Base-by-base conservation (phyloP, 371 early-diverging fungal genomes). In the Chytridium lagenaria region DNA sequence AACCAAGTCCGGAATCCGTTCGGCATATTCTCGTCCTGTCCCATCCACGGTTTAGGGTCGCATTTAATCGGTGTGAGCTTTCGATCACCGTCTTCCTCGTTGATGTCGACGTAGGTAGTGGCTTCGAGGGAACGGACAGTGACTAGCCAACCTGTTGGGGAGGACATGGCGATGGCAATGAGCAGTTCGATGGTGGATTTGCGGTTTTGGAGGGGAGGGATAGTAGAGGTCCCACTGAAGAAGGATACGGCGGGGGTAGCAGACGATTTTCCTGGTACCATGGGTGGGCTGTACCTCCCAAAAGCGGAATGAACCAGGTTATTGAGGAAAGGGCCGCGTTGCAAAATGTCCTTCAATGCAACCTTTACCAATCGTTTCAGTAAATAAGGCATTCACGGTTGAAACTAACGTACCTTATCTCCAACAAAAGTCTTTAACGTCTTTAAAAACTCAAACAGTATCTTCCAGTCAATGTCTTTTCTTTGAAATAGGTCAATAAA, bases 141-240 rank as follows among this genome's bases (percentile, higher is more conserved):
- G 10, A 23, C 63, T 5, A 10, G 36, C 63, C 63, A 61, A 16
- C 63, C 63, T 2, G 2, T 38, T 10, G 33, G 36, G 15, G 63
- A 34, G 19, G 15, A 2, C 3, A 16, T 16, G 15, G 63, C 19
- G 10, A 61, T 3, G 34, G 16, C 7, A 5, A 28, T 23, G 33
- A 61, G 36, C 3, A 61, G 34, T 7, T 61, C 63, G 23, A 61
- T 3, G 63, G 38, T 31, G 36, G 63, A 15, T 34, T 61, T 61
- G 63, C 63, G 63, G 36, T 61, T 36, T 38, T 61, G 22, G 10
- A 61, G 34, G 34, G 63, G 63, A 31, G 63, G 63, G 33, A 61
- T 23, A 15, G 63, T 61, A 5, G 33, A 36, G 7, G 63, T 61
- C 5, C 63, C 34, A 15, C 15, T 16, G 34, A 61, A 61, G 26